Evolutionary conservation across 805 yeast genomes (phyloP).

Genomic region (Candida corydali): DNA sequence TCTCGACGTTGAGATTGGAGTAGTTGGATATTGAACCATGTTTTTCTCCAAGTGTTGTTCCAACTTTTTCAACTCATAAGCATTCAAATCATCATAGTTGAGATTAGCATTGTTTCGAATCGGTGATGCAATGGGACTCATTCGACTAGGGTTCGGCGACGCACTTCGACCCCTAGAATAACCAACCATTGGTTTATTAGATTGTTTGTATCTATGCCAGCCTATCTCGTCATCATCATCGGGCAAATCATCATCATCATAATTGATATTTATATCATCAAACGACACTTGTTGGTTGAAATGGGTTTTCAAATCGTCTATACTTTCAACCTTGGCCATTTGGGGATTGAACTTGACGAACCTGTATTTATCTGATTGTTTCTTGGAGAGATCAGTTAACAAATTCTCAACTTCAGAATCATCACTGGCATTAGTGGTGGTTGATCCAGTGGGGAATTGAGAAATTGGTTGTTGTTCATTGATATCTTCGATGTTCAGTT

Average conservation of each 20-base stretch:
- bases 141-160: constrained; percentile 11
- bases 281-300: constrained; percentile 42
- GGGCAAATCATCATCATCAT: constrained; percentile 16
- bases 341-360: not conserved
- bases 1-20: constrained; percentile 36
- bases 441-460: not conserved
- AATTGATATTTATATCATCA: constrained; percentile 46
- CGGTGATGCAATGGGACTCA: constrained; percentile 11
- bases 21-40: constrained; percentile 28
- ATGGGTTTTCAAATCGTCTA: constrained; percentile 13
- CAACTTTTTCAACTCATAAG: constrained; percentile 4
- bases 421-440: not conserved
- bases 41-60: constrained; percentile 5
- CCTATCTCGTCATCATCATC: constrained; percentile 13
- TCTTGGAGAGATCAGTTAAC: not conserved
- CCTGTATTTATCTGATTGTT: not conserved
- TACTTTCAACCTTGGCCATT: constrained; percentile 10
- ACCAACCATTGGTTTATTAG: constrained; percentile 4
- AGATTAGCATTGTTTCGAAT: constrained; percentile 7
- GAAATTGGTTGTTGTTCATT: no score
- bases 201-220: constrained; percentile 5
- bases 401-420: not conserved
- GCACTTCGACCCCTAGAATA: constrained; percentile 14
- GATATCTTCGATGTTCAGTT: no score
- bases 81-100: constrained; percentile 8